phyloP scores from a whole-genome alignment of 148 eudicot genomes.

The Arctostaphylos glauca region DNA sequence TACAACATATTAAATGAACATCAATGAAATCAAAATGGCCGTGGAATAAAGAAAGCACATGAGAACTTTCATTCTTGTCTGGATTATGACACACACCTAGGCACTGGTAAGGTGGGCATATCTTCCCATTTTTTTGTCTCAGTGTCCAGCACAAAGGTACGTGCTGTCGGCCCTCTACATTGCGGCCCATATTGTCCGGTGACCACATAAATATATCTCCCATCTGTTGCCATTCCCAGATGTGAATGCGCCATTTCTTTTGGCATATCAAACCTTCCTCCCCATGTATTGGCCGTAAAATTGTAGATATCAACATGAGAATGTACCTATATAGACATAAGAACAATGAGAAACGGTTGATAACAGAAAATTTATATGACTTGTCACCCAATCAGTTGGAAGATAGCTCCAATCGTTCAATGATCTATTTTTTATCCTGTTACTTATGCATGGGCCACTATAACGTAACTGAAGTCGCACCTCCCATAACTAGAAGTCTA shows the following conservation, averaged over 20 bases:
- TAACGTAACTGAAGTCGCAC: too few relatives aligned
- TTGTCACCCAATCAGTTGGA: neutral
- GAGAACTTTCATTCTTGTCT: neutral
- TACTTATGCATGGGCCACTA: neutral
- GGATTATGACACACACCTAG: slow-evolving; percentile 53
- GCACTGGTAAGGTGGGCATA: slow-evolving; percentile 81
- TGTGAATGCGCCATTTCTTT: slow-evolving; percentile 99
- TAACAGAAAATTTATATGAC: neutral
- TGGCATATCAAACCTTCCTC: slow-evolving; percentile 94
- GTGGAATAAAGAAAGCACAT: neutral
- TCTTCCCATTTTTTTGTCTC: slow-evolving; percentile 76
- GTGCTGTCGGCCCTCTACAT: slow-evolving; percentile 93
- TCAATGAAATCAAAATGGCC: slow-evolving; percentile 4
- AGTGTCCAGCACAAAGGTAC: slow-evolving; percentile 79
- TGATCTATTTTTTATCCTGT: neutral
- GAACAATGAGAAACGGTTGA: slow-evolving; percentile 3
- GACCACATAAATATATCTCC: slow-evolving; percentile 86
- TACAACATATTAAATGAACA: neutral
- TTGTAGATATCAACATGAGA: slow-evolving; percentile 98
- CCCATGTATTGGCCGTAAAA: slow-evolving; percentile 87
- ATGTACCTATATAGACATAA: slow-evolving; percentile 59
- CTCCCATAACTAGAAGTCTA: too few relatives aligned
- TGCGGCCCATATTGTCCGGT: slow-evolving; percentile 99
- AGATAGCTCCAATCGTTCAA: neutral
- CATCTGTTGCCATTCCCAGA: slow-evolving; percentile 97